Conservation (phyloP, 768 basidiomycete genomes). For the Tricholoma matsutake region DNA sequence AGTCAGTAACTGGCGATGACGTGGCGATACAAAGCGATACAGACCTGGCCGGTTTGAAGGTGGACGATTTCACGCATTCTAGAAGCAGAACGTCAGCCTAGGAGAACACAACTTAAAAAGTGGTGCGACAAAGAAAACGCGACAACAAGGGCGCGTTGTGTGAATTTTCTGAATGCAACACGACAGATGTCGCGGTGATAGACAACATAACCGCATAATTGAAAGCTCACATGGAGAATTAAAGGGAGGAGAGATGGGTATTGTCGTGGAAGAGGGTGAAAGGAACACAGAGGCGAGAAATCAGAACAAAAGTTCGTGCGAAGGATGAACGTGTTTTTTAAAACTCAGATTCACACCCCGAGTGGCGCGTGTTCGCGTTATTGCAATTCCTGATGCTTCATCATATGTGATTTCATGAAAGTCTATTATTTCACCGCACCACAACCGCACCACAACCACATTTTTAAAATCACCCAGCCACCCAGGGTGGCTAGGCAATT, state of each 20-base stretch:
- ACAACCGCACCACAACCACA: too few species aligned
- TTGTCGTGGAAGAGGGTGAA: slow-evolving; percentile 42
- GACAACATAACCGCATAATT: neutral
- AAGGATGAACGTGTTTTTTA: slow-evolving; percentile 40
- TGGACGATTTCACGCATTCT: slow-evolving; percentile 99
- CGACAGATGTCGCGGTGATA: slow-evolving; percentile 8
- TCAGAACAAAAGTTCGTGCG: slow-evolving; percentile 33
- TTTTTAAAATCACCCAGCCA: too few species aligned
- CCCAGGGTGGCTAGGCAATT: too few species aligned
- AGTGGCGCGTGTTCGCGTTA: slow-evolving; percentile 22
- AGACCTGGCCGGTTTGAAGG: slow-evolving; percentile 97
- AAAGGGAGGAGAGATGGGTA: slow-evolving; percentile 31
- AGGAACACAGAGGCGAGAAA: slow-evolving; percentile 46
- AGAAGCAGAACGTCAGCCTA: slow-evolving; percentile 31
- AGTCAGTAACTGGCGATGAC: slow-evolving; percentile 21
- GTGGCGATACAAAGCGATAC: slow-evolving; percentile 17
- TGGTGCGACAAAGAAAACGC: slow-evolving; percentile 47
- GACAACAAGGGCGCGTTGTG: slow-evolving; percentile 31
- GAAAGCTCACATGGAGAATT: slow-evolving; percentile 41
- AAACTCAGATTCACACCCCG: slow-evolving; percentile 45
- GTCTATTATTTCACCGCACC: too few species aligned
- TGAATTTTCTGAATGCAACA: slow-evolving; percentile 15
- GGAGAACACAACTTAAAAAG: slow-evolving; percentile 26
- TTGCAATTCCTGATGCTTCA: too few species aligned
- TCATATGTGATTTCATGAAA: too few species aligned